Percentiles rank a stretch among this genome's conserved stretches.
phyloP scores from a whole-genome alignment of 108 stramenopile genomes.

The Cyclotella kingstonii region DNA sequence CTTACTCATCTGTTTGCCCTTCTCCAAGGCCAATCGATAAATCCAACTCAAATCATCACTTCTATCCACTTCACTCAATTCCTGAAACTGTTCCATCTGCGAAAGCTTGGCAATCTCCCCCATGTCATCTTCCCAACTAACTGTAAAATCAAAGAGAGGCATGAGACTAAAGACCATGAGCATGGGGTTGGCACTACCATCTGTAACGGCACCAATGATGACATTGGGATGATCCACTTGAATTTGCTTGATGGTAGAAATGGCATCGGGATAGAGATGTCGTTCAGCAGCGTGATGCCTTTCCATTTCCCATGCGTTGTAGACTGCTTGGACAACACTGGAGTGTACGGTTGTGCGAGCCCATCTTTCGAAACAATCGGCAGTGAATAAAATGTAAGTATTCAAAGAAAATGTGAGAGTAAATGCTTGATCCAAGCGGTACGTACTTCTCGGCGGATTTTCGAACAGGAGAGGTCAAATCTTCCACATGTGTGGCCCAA shows the following conservation, averaged over 20 bases:
- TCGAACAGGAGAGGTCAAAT: constrained; percentile 61
- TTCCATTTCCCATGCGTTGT: constrained; percentile 88
- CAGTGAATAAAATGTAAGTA: not conserved
- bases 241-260: constrained; percentile 73
- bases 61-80: constrained; percentile 64
- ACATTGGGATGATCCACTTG: constrained; percentile 80
- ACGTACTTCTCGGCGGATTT: constrained; percentile 75
- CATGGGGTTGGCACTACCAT: constrained; percentile 84
- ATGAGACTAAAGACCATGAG: constrained; percentile 87
- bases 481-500: constrained; percentile 81
- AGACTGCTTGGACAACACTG: constrained; percentile 76
- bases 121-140: constrained; percentile 87
- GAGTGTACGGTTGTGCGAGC: constrained; percentile 68
- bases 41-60: constrained; percentile 85
- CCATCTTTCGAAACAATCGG: constrained; percentile 46
- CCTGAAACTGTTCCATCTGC: constrained; percentile 69
- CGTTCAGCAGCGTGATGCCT: constrained; percentile 89
- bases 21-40: constrained; percentile 78
- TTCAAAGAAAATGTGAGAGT: not conserved
- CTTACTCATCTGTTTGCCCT: constrained; percentile 63
- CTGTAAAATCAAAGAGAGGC: constrained; percentile 82
- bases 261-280: constrained; percentile 73
- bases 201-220: constrained; percentile 86
- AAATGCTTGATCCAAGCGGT: not conserved
- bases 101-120: constrained; percentile 38